These are phyloP conservation scores for Dendrobium chrysotoxum DNA, from an alignment of 106 monocot genomes.

Conservation along the genomic window DNA sequence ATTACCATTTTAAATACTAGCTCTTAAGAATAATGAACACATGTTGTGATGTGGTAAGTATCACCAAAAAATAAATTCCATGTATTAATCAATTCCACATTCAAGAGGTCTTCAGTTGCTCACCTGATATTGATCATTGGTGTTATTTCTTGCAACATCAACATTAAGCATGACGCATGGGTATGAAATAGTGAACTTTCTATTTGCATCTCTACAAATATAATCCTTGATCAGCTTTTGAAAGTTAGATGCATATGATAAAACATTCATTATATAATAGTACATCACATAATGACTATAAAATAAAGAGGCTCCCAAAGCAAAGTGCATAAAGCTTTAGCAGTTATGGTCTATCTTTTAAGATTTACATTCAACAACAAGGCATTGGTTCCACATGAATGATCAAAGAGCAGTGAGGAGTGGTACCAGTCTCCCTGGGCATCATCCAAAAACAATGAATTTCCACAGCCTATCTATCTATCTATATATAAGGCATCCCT, in stretches of 20 bases:
- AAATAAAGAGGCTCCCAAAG: neutral
- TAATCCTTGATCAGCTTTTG: neutral
- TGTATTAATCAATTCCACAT: neutral
- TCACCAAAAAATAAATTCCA: neutral
- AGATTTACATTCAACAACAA: neutral
- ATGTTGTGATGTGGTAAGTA: neutral
- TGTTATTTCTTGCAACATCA: conserved; percentile 96
- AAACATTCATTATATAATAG: neutral
- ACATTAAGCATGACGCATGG: conserved; percentile 98
- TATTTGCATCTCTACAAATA: conserved; percentile 60
- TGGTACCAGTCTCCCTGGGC: neutral
- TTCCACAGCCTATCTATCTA: neutral
- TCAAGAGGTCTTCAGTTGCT: conserved; percentile 3
- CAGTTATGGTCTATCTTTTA: neutral
- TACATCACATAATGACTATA: neutral
- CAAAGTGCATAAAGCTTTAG: neutral
- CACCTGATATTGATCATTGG: conserved; percentile 98
- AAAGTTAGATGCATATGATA: neutral
- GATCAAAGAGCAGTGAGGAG: neutral
- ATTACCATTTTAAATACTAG: neutral
- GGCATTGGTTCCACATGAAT: neutral
- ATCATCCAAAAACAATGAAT: neutral
- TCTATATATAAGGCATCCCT: too few species aligned
- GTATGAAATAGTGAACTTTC: conserved; percentile 88
- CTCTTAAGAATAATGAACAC: neutral